These are phyloP conservation scores for Pleurotus platypus DNA, from an alignment of 768 basidiomycete genomes.

Conservation along the genomic window DNA sequence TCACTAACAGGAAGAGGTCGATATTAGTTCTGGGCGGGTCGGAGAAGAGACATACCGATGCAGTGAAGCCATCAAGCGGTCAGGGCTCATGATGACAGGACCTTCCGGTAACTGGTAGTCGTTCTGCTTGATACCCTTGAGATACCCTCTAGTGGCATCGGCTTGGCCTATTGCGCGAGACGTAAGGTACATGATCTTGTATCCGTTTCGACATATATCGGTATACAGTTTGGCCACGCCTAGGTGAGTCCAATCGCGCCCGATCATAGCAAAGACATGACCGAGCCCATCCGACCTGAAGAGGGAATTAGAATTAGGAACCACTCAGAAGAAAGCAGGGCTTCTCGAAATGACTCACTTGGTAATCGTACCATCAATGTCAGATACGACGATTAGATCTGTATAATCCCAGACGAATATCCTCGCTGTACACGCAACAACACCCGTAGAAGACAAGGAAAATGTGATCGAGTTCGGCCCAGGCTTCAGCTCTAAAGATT, in stretches of 20 bases:
- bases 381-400: slow-evolving; percentile 88
- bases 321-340: background rate
- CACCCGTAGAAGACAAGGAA: slow-evolving; percentile 80
- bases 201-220: slow-evolving; percentile 92
- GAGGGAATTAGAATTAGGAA: background rate
- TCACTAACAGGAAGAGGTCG: slow-evolving; percentile 48
- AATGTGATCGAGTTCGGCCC: slow-evolving; percentile 93
- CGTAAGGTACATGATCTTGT: slow-evolving; percentile 97
- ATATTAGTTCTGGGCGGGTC: background rate
- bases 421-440: slow-evolving; percentile 81
- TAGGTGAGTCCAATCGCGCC: slow-evolving; percentile 96
- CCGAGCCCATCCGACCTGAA: slow-evolving; percentile 90
- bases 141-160: slow-evolving; percentile 92
- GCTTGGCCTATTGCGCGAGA: slow-evolving; percentile 98
- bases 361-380: slow-evolving; percentile 99
- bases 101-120: slow-evolving; percentile 96
- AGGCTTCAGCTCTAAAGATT: slow-evolving; percentile 77
- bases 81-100: slow-evolving; percentile 98
- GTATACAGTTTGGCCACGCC: slow-evolving; percentile 98
- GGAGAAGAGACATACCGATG: slow-evolving; percentile 65
- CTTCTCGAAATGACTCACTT: slow-evolving; percentile 53
- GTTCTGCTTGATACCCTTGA: slow-evolving; percentile 92
- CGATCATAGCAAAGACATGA: slow-evolving; percentile 96
- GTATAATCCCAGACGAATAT: slow-evolving; percentile 96
- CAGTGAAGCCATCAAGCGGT: slow-evolving; percentile 88